phyloP scores from a whole-genome alignment of 164 flowering plant genomes.

The Dillenia turbinata region DNA sequence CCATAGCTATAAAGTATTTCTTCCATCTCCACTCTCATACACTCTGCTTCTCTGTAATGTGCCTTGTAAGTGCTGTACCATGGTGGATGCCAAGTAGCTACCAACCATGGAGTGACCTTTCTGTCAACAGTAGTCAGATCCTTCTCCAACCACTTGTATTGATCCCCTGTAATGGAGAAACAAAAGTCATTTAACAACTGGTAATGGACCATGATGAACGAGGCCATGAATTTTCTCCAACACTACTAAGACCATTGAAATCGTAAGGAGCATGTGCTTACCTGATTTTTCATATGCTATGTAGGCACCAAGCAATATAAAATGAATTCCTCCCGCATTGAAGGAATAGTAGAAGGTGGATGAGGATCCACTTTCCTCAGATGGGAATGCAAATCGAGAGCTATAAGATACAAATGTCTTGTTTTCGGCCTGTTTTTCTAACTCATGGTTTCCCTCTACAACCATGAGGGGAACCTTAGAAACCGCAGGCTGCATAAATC shows the following conservation, averaged over 20 bases:
- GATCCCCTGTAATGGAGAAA: constrained; percentile 43
- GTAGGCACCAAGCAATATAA: constrained; percentile 88
- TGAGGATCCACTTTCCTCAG: constrained; percentile 69
- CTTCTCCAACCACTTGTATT: constrained; percentile 64
- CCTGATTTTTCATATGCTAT: constrained; percentile 53
- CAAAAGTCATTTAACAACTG: background rate
- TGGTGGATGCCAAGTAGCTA: constrained; percentile 66
- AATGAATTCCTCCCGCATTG: constrained; percentile 93
- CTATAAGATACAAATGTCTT: constrained; percentile 70
- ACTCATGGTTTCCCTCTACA: constrained; percentile 92
- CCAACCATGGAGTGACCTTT: constrained; percentile 66
- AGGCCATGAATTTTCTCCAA: too few species aligned
- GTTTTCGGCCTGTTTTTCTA: constrained; percentile 66
- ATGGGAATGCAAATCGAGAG: constrained; percentile 89
- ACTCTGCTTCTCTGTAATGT: constrained; percentile 74
- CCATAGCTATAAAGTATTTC: constrained; percentile 66
- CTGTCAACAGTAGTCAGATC: constrained; percentile 67
- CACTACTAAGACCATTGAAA: too few species aligned
- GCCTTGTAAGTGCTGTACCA: constrained; percentile 66
- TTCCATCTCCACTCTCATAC: constrained; percentile 90
- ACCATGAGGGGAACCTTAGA: constrained; percentile 93
- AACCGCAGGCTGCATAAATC: constrained; percentile 78
- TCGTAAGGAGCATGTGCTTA: constrained; percentile 11
- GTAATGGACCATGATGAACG: background rate
- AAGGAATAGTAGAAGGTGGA: constrained; percentile 88